Base-by-base conservation (phyloP, 2,329 filamentous ascomycete genomes). In the Rutstroemia sp. region DNA sequence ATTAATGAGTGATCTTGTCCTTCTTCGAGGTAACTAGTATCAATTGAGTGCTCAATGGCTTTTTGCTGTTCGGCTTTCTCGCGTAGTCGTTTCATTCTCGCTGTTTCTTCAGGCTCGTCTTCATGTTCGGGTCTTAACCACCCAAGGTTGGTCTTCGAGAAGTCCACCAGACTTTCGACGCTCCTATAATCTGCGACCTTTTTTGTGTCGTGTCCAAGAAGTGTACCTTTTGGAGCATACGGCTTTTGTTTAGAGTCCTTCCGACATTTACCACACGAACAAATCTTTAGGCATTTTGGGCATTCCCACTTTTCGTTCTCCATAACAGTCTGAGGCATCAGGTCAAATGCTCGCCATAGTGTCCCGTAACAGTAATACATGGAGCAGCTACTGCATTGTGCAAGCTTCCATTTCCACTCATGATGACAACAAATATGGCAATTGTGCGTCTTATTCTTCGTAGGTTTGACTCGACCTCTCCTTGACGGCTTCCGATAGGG, bases 361-460 rank as follows among this genome's bases (percentile, higher is more conserved):
- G 87, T 87, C n/a, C 92, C 92, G 67, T 95, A 99, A 70, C 94
- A 97, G 69, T 95, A 99, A 0, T 82, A 83, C 55, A 88, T 78
- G 12, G 79, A 77, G 66, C 94, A 97, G 39, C 76, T 84, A 0
- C 83, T 84, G 71, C 94, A 99, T 51, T 83, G 81, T 2, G 89
- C 89, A 60, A 96, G 82, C 66, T 90, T 92, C 82, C 95, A 96
- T 19, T 78, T 83, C 51, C 88, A 86, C 65, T 96, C 89, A 45
- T 84, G 81, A 67, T 89, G 82, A 57, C 82, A 83, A 71, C 92
- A 96, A 8, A 95, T 86, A 69, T 97, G 94, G 65, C 94, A 97
- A 2, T 75, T 71, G 72, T 75, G 66, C 75, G 76, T 51, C 76
- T 77, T 60, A 73, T 76, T 39, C 74, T 72, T 70, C 70, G 76